These are phyloP conservation scores for Pulveroboletus sp. DNA, from an alignment of 1,284 basidiomycete species.

Conservation along the genomic window DNA sequence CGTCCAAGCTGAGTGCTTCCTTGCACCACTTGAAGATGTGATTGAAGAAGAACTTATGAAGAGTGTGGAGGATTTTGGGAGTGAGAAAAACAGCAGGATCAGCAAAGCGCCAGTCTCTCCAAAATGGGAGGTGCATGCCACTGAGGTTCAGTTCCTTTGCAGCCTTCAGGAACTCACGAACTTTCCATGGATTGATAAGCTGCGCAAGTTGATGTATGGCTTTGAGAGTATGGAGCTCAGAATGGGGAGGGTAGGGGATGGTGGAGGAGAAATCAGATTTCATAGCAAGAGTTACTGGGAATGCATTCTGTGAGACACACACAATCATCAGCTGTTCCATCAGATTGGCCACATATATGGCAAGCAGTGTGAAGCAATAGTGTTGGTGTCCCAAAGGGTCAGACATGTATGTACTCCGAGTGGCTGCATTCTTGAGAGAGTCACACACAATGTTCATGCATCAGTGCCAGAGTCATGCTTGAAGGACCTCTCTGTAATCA, in stretches of 20 bases:
- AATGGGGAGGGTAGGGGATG: background rate
- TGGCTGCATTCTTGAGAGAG: slow-evolving; percentile 1
- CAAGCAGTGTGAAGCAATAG: slow-evolving; percentile 7
- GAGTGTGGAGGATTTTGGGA: background rate
- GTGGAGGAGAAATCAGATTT: background rate
- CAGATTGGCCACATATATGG: background rate
- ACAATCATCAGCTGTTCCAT: slow-evolving; percentile 7
- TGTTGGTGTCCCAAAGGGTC: background rate
- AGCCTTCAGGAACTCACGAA: too few relatives aligned
- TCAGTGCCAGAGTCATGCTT: slow-evolving; percentile 1
- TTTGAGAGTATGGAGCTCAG: background rate
- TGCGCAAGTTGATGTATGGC: background rate
- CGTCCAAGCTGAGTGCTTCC: background rate
- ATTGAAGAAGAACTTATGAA: slow-evolving; percentile 12
- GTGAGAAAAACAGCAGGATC: background rate
- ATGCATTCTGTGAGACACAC: slow-evolving; percentile 3
- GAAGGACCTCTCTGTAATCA: background rate
- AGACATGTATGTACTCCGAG: slow-evolving; percentile 2
- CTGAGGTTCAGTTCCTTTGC: background rate
- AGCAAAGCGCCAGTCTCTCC: background rate
- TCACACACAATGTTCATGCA: slow-evolving; percentile 11
- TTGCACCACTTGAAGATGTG: slow-evolving; percentile 10
- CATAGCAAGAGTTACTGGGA: background rate
- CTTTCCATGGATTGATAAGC: too few relatives aligned
- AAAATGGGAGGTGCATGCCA: background rate